These are phyloP conservation scores for Hypoxylon sp. DNA, from an alignment of 2,329 filamentous ascomycete species.

Conservation along the genomic window DNA sequence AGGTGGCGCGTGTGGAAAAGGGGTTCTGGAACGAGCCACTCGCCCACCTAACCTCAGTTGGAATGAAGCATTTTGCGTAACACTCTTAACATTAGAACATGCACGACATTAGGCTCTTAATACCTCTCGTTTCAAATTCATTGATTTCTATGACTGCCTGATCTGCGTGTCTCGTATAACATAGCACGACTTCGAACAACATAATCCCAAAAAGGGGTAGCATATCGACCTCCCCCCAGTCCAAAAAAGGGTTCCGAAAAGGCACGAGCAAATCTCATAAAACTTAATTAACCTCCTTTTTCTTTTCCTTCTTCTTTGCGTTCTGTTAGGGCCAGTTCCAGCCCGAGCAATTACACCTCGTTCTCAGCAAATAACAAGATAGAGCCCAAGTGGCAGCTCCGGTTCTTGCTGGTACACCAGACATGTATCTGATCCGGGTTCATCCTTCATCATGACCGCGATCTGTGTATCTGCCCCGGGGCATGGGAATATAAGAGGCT, in stretches of 20 bases:
- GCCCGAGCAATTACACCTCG: neutral
- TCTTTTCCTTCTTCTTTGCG: neutral
- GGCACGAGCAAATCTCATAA: constrained; percentile 5
- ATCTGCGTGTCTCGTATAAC: constrained; percentile 17
- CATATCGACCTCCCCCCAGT: constrained; percentile 15
- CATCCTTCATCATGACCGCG: constrained; percentile 44
- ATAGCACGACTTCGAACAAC: constrained; percentile 19
- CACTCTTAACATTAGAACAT: neutral
- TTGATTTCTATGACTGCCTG: neutral
- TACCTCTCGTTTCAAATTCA: neutral
- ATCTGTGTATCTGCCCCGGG: constrained; percentile 37
- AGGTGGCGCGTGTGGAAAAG: neutral
- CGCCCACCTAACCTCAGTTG: neutral
- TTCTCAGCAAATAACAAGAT: constrained; percentile 45
- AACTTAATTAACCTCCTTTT: neutral
- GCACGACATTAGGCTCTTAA: neutral
- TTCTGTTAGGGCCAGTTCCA: neutral
- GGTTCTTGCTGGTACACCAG: constrained; percentile 42
- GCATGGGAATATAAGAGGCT: constrained; percentile 46
- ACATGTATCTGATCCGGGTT: constrained; percentile 45
- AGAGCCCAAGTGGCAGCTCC: constrained; percentile 42
- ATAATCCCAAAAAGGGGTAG: constrained; percentile 31
- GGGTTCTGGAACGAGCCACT: neutral
- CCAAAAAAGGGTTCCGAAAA: constrained; percentile 11
- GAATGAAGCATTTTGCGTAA: neutral